These are phyloP conservation scores for Macrolepiota fuliginosa DNA, from an alignment of 768 basidiomycete genomes.

Conservation along the genomic window DNA sequence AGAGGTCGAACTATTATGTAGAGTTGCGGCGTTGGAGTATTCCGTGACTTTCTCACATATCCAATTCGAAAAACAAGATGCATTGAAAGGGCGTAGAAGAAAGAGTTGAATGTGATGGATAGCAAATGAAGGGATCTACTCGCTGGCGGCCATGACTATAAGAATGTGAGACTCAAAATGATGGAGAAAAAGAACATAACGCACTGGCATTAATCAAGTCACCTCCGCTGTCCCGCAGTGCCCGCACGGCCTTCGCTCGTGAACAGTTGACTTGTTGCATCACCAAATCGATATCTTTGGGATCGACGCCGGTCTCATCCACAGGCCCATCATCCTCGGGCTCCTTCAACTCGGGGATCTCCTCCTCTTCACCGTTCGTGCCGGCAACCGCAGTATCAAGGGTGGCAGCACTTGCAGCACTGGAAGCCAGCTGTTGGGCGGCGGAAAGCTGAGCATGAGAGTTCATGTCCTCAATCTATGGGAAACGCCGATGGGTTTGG, in stretches of 20 bases:
- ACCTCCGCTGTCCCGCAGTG: constrained; percentile 86
- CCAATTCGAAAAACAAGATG: constrained; percentile 16
- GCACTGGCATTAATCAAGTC: constrained; percentile 96
- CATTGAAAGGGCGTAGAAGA: constrained; percentile 25
- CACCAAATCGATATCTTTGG: constrained; percentile 94
- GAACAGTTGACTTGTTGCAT: constrained; percentile 87
- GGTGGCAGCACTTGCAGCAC: constrained; percentile 42
- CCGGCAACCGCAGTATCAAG: constrained; percentile 43
- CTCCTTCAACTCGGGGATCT: constrained; percentile 81
- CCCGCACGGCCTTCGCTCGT: constrained; percentile 88
- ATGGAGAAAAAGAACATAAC: constrained; percentile 30
- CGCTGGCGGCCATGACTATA: constrained; percentile 90
- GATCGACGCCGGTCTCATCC: constrained; percentile 86
- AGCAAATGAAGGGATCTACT: constrained; percentile 47
- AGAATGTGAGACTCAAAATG: constrained; percentile 3
- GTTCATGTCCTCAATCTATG: constrained; percentile 85
- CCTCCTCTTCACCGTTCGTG: constrained; percentile 71
- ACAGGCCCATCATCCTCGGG: constrained; percentile 78
- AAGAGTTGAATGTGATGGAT: constrained; percentile 27
- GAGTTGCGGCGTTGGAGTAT: constrained; percentile 65
- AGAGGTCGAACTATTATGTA: constrained; percentile 85
- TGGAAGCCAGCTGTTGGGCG: constrained; percentile 72
- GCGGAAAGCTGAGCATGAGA: constrained; percentile 72
- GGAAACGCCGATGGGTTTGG: background rate
- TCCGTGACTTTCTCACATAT: constrained; percentile 1